These are phyloP conservation scores for Cenchrus americanus DNA, from an alignment of 176 grass and related monocot genomes.

Conservation along the genomic window DNA sequence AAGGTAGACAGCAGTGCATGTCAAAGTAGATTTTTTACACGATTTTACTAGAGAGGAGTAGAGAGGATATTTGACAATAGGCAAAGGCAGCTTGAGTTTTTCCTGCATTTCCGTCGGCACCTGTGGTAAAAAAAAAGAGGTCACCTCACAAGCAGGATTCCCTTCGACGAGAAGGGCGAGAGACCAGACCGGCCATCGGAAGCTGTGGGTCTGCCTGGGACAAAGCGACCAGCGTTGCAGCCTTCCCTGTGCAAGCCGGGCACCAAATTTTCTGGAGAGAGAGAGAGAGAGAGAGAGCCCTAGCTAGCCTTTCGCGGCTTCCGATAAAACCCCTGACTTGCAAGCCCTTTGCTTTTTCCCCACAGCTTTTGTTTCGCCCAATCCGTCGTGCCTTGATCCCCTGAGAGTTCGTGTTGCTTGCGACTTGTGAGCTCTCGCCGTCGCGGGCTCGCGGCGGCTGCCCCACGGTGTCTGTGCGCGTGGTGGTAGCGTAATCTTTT, in stretches of 20 bases:
- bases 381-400: constrained; percentile 24
- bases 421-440: constrained; percentile 21
- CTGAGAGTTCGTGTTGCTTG: constrained; percentile 12
- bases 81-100: background rate
- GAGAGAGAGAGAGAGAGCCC: constrained; percentile 21
- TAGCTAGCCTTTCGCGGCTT: constrained; percentile 72
- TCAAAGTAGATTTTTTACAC: background rate
- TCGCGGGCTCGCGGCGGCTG: background rate
- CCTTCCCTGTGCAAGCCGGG: constrained; percentile 44
- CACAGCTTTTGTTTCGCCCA: constrained; percentile 53
- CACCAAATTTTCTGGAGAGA: constrained; percentile 41
- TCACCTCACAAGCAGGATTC: constrained; percentile 27
- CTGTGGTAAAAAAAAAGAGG: constrained; percentile 9
- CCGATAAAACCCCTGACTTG: constrained; percentile 65
- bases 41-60: background rate
- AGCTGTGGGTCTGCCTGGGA: constrained; percentile 54
- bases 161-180: background rate
- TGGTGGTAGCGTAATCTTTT: constrained; percentile 13
- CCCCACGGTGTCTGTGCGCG: constrained; percentile 20
- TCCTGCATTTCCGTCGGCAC: background rate
- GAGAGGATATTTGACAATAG: background rate
- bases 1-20: background rate
- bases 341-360: constrained; percentile 44
- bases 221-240: constrained; percentile 62
- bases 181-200: constrained; percentile 2